Evolutionary conservation across 2,329 filamentous ascomycete species (phyloP).

Genomic region (Botryotinia convoluta): DNA sequence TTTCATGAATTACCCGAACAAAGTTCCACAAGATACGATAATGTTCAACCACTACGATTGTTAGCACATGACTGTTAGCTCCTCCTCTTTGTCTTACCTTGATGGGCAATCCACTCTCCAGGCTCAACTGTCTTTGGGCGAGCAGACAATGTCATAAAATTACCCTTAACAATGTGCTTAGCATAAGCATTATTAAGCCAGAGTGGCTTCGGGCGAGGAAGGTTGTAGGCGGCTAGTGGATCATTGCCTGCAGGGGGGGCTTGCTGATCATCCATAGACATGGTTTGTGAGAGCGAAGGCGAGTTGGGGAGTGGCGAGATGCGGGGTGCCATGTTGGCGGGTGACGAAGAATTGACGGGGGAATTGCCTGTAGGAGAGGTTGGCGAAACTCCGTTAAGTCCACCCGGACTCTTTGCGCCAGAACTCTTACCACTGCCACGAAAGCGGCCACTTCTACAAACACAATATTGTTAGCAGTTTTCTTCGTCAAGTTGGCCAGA

Average conservation of each 20-base stretch:
- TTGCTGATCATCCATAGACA: constrained; percentile 62
- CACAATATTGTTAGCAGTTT: constrained; percentile 29
- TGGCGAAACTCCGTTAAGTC: constrained; percentile 48
- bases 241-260: constrained; percentile 43
- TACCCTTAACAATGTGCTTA: constrained; percentile 90
- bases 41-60: constrained; percentile 77
- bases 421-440: constrained; percentile 54
- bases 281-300: constrained; percentile 62
- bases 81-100: constrained; percentile 58
- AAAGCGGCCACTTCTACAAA: constrained; percentile 55
- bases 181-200: constrained; percentile 75
- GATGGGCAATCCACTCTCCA: constrained; percentile 94
- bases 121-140: constrained; percentile 90
- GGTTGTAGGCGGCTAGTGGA: constrained; percentile 57
- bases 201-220: constrained; percentile 65
- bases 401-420: constrained; percentile 51
- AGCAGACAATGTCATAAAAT: constrained; percentile 93
- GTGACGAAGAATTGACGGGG: constrained; percentile 49
- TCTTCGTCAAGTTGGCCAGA: background rate
- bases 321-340: constrained; percentile 53
- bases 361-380: constrained; percentile 46
- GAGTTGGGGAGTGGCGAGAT: constrained; percentile 62
- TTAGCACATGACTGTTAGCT: constrained; percentile 22
- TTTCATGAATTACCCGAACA: constrained; percentile 82
- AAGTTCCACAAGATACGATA: constrained; percentile 87